Conservation (phyloP, 2,329 filamentous ascomycete species). For the Penicillium rolfsii region DNA sequence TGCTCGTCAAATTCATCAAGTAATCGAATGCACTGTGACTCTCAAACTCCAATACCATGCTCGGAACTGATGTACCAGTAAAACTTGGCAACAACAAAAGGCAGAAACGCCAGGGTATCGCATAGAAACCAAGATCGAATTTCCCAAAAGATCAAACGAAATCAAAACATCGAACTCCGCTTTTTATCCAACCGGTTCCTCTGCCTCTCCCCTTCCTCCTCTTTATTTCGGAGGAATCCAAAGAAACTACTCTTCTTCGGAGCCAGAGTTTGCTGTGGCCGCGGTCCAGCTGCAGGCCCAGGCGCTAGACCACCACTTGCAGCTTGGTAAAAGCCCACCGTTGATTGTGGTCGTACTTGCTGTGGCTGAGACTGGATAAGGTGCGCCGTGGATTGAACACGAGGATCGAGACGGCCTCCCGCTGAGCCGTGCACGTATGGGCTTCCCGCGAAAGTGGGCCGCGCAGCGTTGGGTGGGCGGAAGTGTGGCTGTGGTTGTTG, state of each 20-base stretch:
- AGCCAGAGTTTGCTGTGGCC: not conserved
- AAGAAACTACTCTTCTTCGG: slow-evolving; percentile 52
- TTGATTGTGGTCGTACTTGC: slow-evolving; percentile 20
- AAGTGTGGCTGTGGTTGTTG: slow-evolving; percentile 22
- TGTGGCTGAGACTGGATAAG: slow-evolving; percentile 25
- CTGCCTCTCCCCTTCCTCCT: slow-evolving; percentile 34
- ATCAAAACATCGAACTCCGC: slow-evolving; percentile 52
- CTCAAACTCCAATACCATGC: not conserved
- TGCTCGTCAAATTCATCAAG: not conserved
- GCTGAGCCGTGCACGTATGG: slow-evolving; percentile 26
- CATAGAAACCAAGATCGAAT: not conserved
- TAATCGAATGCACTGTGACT: not conserved
- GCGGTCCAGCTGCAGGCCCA: not conserved
- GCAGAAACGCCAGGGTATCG: slow-evolving; percentile 24
- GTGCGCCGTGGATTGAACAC: slow-evolving; percentile 27
- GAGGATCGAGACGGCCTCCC: slow-evolving; percentile 16
- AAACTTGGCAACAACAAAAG: not conserved
- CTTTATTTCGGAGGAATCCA: slow-evolving; percentile 43
- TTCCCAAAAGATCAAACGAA: not conserved
- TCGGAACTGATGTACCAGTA: not conserved
- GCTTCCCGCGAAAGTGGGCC: slow-evolving; percentile 20
- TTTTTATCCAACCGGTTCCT: slow-evolving; percentile 46
- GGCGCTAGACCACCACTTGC: slow-evolving; percentile 21
- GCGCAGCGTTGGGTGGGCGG: slow-evolving; percentile 12
- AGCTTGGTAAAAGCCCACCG: slow-evolving; percentile 22